Conservation (phyloP, 805 yeast genomes). For the Metschnikowia kunwiensis region DNA sequence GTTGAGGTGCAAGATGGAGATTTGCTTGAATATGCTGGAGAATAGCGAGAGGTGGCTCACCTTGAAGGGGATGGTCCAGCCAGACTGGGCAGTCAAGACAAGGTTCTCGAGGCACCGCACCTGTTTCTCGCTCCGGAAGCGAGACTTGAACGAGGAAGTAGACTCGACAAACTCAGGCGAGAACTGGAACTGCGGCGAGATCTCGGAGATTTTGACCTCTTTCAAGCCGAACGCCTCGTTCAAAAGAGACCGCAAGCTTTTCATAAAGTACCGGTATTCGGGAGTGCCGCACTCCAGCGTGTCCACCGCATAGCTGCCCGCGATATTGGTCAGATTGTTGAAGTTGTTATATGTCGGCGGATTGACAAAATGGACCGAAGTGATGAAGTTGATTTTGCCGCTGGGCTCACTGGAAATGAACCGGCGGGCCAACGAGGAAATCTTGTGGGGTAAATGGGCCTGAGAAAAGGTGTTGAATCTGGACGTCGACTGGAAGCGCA, state of each 20-base stretch:
- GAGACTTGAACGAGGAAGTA: constrained; percentile 9
- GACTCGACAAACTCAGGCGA: constrained; percentile 18
- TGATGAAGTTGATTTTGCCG: constrained; percentile 31
- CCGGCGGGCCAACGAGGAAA: constrained; percentile 21
- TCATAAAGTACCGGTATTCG: constrained; percentile 26
- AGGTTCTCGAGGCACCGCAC: constrained; percentile 30
- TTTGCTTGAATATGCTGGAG: constrained; percentile 35
- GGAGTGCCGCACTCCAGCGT: constrained; percentile 16
- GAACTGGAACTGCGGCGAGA: constrained; percentile 50
- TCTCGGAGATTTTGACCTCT: constrained; percentile 39
- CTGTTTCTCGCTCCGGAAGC: constrained; percentile 18
- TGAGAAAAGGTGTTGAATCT: constrained; percentile 37
- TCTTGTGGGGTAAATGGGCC: constrained; percentile 27
- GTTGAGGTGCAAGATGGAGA: constrained; percentile 42
- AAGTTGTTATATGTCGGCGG: constrained; percentile 30
- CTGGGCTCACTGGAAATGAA: constrained; percentile 27
- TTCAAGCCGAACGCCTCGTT: constrained; percentile 47
- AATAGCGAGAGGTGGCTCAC: constrained; percentile 44
- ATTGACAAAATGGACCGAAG: constrained; percentile 27
- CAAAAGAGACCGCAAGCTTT: constrained; percentile 31
- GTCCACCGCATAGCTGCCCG: constrained; percentile 37
- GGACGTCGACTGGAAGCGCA: constrained; percentile 24
- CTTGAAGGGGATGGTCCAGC: constrained; percentile 53
- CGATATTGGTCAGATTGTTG: constrained; percentile 28
- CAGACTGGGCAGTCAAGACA: constrained; percentile 41